Evolutionary conservation across 331 rosid genomes (phyloP).

Genomic region (Rhamnella rubrinervis): DNA sequence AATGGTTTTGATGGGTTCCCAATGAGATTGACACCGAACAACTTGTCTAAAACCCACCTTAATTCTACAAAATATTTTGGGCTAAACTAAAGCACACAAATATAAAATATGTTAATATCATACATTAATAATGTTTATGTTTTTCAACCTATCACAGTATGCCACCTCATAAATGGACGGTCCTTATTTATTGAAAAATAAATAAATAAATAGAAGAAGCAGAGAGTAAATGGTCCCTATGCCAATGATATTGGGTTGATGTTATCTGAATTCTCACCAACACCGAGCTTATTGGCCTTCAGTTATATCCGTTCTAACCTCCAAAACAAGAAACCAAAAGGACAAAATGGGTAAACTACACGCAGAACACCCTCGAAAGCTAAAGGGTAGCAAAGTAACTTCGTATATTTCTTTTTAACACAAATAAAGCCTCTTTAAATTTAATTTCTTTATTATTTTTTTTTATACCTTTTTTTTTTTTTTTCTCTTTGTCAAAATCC

Average conservation of each 20-base stretch:
- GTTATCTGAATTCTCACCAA: too few relatives aligned
- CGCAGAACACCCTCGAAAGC: not conserved
- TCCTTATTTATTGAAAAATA: too few relatives aligned
- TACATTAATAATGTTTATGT: not conserved
- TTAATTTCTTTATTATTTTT: conserved; percentile 1
- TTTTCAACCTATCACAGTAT: not conserved
- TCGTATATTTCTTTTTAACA: conserved; percentile 14
- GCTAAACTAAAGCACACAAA: too few relatives aligned
- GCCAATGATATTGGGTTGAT: too few relatives aligned
- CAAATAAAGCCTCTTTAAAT: conserved; percentile 35
- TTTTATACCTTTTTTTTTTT: not conserved
- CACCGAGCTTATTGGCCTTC: not conserved
- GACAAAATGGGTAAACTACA: conserved; percentile 7
- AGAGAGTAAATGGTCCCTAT: too few relatives aligned
- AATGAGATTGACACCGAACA: too few relatives aligned
- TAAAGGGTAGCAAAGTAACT: conserved; percentile 40
- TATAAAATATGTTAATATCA: not conserved
- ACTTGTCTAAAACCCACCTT: too few relatives aligned
- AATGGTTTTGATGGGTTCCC: too few relatives aligned
- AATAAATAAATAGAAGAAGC: too few relatives aligned
- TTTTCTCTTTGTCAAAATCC: conserved; percentile 28
- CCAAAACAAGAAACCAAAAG: not conserved
- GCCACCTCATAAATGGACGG: not conserved
- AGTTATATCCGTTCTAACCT: not conserved
- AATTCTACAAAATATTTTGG: too few relatives aligned